These are phyloP conservation scores for Epichloe sylvatica DNA, from an alignment of 2,329 filamentous ascomycete species.

Conservation along the genomic window DNA sequence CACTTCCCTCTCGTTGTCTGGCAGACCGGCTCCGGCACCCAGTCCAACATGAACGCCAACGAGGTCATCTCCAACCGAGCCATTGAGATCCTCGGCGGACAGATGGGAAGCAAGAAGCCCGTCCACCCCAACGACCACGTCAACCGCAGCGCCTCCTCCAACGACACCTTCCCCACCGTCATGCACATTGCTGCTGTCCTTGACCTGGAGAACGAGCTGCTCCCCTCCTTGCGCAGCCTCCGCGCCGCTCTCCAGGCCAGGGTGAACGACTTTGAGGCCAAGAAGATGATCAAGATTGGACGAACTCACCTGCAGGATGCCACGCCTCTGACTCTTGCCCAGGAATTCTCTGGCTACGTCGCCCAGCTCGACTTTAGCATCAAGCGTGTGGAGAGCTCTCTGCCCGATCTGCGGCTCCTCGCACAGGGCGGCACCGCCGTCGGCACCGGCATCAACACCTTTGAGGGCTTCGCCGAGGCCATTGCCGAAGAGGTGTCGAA, in stretches of 20 bases:
- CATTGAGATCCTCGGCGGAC: conserved; percentile 90
- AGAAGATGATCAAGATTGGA: conserved; percentile 96
- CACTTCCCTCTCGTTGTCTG: conserved; percentile 98
- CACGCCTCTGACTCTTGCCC: conserved; percentile 84
- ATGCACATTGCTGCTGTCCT: conserved; percentile 98
- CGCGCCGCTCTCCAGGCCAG: conserved; percentile 77
- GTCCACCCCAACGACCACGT: conserved; percentile 99
- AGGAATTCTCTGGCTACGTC: conserved; percentile 97
- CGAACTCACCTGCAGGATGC: conserved; percentile 96
- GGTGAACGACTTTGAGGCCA: conserved; percentile 69
- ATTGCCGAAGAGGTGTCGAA: conserved; percentile 83
- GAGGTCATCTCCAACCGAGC: conserved; percentile 99
- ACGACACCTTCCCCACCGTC: conserved; percentile 98
- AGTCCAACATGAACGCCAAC: conserved; percentile 99
- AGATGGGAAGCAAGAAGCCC: conserved; percentile 92
- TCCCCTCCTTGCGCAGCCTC: conserved; percentile 70
- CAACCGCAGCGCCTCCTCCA: conserved; percentile 97
- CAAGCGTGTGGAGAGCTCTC: conserved; percentile 66
- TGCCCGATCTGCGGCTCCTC: conserved; percentile 74
- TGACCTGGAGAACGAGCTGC: conserved; percentile 73
- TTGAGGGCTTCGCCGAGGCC: conserved; percentile 85
- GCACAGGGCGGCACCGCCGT: conserved; percentile 95
- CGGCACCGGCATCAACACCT: conserved; percentile 95
- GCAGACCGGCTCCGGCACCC: conserved; percentile 97
- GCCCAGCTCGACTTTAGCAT: conserved; percentile 87